phyloP scores from a whole-genome alignment of 2,329 filamentous ascomycete species.

The Fusarium multiceps region DNA sequence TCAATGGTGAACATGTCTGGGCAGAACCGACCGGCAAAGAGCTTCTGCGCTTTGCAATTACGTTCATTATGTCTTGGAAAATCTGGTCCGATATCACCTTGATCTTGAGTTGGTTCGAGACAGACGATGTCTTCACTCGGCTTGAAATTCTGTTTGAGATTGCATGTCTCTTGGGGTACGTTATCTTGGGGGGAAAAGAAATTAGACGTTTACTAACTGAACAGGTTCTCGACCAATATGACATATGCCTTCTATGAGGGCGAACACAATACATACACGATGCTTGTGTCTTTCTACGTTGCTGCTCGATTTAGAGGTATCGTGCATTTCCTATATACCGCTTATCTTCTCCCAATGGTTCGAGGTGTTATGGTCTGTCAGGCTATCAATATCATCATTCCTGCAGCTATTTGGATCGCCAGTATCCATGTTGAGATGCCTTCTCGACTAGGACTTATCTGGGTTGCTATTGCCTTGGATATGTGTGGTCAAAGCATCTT shows the following conservation, averaged over 20 bases:
- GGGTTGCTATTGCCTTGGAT: conserved; percentile 66
- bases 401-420: conserved; percentile 67
- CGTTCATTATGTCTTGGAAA: conserved; percentile 72
- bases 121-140: conserved; percentile 69
- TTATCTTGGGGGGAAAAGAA: background rate
- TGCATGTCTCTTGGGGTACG: conserved; percentile 67
- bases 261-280: conserved; percentile 64
- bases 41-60: conserved; percentile 69
- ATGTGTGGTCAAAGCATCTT: conserved; percentile 59
- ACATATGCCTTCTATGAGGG: conserved; percentile 62
- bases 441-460: conserved; percentile 65
- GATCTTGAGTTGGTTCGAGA: conserved; percentile 71
- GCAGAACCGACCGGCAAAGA: conserved; percentile 65
- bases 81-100: conserved; percentile 71
- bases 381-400: conserved; percentile 57
- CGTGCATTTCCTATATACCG: conserved; percentile 59
- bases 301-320: conserved; percentile 66
- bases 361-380: conserved; percentile 65
- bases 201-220: background rate
- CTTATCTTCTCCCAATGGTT: conserved; percentile 66
- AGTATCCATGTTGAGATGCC: conserved; percentile 68
- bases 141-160: conserved; percentile 70
- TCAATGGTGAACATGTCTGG: conserved; percentile 70
- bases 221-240: conserved; percentile 70
- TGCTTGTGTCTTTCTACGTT: conserved; percentile 70